A percentile compares a stretch with the other conserved stretches of the same genome.
phyloP scores from a whole-genome alignment of 257 asterid genomes.

The Dorcoceras hygrometricum region DNA sequence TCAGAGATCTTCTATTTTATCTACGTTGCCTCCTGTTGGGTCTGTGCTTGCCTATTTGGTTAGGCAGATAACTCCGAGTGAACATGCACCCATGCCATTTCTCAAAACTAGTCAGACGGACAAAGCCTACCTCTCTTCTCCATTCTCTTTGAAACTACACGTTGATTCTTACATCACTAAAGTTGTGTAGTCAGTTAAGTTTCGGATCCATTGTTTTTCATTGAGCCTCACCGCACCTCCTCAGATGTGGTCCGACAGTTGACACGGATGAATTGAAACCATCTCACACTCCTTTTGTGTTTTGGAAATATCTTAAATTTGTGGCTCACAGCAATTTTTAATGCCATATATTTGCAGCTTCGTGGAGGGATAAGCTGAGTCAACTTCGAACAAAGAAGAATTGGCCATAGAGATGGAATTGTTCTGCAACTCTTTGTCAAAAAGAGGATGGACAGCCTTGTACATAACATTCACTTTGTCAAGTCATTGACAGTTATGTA shows the following conservation, averaged over 20 bases:
- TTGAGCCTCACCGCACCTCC: no score
- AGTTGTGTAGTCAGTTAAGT: not conserved
- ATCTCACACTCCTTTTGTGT: not conserved
- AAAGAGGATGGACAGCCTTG: not conserved
- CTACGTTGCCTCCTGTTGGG: not conserved
- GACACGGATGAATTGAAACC: not conserved
- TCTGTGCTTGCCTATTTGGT: not conserved
- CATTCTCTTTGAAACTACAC: not conserved
- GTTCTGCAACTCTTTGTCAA: not conserved
- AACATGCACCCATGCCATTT: no score
- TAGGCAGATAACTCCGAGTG: not conserved
- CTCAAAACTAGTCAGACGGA: not conserved
- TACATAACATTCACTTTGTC: not conserved
- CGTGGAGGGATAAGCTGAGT: slow-evolving; percentile 53
- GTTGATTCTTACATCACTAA: not conserved
- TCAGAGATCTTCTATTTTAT: not conserved
- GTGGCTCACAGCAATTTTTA: not conserved
- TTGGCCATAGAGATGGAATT: slow-evolving; percentile 33
- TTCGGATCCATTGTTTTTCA: no score
- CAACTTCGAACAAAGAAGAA: slow-evolving; percentile 53
- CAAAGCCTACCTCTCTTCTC: not conserved
- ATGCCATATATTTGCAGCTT: slow-evolving; percentile 30
- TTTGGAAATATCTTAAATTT: not conserved
- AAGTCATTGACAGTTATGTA: not conserved
- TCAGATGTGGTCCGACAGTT: no score